Conservation (phyloP, 495 filamentous ascomycete species). For the Letharia columbiana region DNA sequence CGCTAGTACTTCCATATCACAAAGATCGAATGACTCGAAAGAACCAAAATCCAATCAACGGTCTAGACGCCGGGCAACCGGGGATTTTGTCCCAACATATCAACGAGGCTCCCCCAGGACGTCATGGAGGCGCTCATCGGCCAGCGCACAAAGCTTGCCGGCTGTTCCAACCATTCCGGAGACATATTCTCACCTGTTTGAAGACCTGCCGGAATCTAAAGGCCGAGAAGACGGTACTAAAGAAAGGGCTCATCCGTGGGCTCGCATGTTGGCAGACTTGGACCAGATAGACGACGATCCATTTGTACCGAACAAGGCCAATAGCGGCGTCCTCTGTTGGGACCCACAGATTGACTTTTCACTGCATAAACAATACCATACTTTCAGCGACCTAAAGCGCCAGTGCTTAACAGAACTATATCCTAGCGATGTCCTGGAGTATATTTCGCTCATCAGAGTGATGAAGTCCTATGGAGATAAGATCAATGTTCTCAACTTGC, state of each 20-base stretch:
- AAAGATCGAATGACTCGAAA: not conserved
- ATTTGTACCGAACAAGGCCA: not conserved
- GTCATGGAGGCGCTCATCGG: slow-evolving; percentile 4
- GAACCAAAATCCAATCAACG: not conserved
- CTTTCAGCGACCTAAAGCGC: slow-evolving; percentile 2
- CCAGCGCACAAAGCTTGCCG: not conserved
- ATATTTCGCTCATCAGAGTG: slow-evolving; percentile 11
- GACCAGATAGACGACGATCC: not conserved
- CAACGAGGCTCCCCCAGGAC: not conserved
- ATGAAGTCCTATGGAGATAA: slow-evolving; percentile 8
- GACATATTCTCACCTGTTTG: not conserved
- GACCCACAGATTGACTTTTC: slow-evolving; percentile 1
- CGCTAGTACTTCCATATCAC: not conserved
- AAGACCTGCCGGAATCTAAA: not conserved
- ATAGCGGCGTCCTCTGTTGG: not conserved
- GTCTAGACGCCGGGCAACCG: slow-evolving; percentile 3
- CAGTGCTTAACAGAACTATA: slow-evolving; percentile 1
- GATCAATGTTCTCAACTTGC: slow-evolving; percentile 11
- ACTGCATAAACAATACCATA: slow-evolving; percentile 2
- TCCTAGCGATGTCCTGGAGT: slow-evolving; percentile 11
- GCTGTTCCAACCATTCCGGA: not conserved
- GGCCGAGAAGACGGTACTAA: not conserved
- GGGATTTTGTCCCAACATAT: not conserved
- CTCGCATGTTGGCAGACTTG: not conserved
- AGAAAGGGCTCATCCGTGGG: not conserved